Evolutionary conservation across 108 stramenopile genomes (phyloP), one percentile per base, ranked within the genome.

Genomic region (Nitzschia inconspicua): DNA sequence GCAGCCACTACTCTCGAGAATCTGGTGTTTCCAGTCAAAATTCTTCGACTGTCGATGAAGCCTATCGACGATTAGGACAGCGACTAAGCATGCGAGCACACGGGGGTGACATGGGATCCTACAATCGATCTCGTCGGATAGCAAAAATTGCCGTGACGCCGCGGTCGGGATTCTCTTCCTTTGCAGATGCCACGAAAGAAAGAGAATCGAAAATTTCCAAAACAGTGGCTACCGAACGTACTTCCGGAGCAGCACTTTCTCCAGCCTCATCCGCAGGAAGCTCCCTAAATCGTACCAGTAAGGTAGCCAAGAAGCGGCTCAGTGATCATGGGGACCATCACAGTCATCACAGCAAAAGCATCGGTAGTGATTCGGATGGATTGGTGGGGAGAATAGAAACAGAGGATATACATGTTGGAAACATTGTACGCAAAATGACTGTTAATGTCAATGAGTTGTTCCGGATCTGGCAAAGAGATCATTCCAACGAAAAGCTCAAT

Each of bases 281-380:
- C 14, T 52, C 51, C 25, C 3, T 10, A 8, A 36, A 30, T 47
- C 60, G 60, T 56, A 63, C 66, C 25, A 16, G 10, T 44, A 83
- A 83, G 50, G 79, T 81, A 26, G 76, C 79, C 16, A 86, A 83
- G 65, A 68, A 57, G 16, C 44, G 68, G 24, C 74, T 75, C 42
- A 23, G 58, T 7, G 82, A 83, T 65, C 82, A 73, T 42, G 85
- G 82, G 14, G 54, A 66, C 39, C 83, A 79, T 46, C 57, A 59
- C 16, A 20, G 49, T n/a, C 30, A 31, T 11, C 31, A 41, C 25
- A 32, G 37, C 37, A 40, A 68, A 65, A 30, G 65, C 64, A 16
- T 43, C 53, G 9, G 19, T 57, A 34, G 57, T 50, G n/a, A n/a
- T n/a, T n/a, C n/a, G n/a, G n/a, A n/a, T n/a, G n/a, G n/a, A n/a